Evolutionary conservation across 352 stramenopile species (phyloP).

Genomic region (Phytophthora meadii): DNA sequence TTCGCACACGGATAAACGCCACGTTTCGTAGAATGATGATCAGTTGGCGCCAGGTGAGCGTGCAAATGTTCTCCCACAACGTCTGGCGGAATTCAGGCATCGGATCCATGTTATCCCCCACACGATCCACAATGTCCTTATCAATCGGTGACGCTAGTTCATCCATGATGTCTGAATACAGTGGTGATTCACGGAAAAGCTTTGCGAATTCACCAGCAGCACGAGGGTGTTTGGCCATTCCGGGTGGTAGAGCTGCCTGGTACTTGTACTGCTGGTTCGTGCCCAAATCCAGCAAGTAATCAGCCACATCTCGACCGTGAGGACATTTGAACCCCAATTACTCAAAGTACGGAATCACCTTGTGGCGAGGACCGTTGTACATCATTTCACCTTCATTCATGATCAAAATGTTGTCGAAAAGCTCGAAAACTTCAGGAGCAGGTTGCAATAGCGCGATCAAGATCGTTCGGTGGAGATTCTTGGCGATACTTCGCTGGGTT

Average conservation of each 20-base stretch:
- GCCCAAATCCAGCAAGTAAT: conserved; percentile 50
- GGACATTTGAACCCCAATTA: conserved; percentile 42
- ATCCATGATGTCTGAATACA: conserved; percentile 33
- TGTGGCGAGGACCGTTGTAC: conserved; percentile 42
- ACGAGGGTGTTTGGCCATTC: conserved; percentile 24
- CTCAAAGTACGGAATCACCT: conserved; percentile 46
- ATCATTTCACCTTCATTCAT: conserved; percentile 54
- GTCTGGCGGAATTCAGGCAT: conserved; percentile 3
- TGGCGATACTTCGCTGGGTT: conserved; percentile 48
- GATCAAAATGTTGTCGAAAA: conserved; percentile 65
- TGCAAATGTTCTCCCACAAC: not conserved
- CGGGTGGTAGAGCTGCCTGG: conserved; percentile 19
- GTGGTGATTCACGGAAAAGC: conserved; percentile 45
- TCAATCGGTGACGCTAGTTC: not conserved
- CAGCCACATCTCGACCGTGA: conserved; percentile 35
- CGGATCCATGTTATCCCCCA: not conserved
- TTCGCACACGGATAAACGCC: not conserved
- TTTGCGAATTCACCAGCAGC: conserved; percentile 44
- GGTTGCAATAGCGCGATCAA: conserved; percentile 86
- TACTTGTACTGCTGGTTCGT: conserved; percentile 46
- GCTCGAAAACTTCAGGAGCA: conserved; percentile 60
- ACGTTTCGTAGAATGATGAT: not conserved
- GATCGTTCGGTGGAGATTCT: conserved; percentile 51
- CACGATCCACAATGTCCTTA: not conserved
- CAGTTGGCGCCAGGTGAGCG: not conserved